A percentile compares a stretch with the other conserved stretches of the same genome.
Conservation (phyloP, 108 stramenopile genomes). For the Fragilaria radians region DNA sequence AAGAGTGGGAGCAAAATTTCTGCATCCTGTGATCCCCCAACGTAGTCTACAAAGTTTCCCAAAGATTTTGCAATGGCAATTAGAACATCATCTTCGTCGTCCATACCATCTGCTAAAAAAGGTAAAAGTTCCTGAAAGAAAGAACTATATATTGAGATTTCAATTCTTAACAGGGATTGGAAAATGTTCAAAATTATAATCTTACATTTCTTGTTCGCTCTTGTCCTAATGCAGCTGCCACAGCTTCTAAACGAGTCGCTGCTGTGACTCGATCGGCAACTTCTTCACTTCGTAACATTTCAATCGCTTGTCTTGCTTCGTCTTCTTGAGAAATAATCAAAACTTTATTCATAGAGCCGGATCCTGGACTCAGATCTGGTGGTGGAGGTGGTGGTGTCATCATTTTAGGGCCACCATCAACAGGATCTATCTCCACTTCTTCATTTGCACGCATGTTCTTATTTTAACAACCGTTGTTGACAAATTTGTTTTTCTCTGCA, state of each 20-base stretch:
- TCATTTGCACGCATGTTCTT: too few species aligned
- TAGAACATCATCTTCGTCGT: conserved; percentile 85
- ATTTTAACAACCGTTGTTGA: too few species aligned
- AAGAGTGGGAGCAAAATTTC: conserved; percentile 75
- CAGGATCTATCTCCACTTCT: conserved; percentile 48
- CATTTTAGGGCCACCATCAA: conserved; percentile 37
- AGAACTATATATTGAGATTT: too few species aligned
- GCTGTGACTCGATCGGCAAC: conserved; percentile 59
- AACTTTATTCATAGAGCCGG: neutral
- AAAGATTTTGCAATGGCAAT: conserved; percentile 60
- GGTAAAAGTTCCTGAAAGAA: conserved; percentile 67
- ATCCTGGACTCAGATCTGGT: too few species aligned
- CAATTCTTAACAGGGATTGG: neutral
- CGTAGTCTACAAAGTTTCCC: conserved; percentile 51
- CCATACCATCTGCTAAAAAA: conserved; percentile 73
- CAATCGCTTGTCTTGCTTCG: conserved; percentile 73
- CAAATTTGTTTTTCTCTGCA: too few species aligned
- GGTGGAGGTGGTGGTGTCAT: neutral
- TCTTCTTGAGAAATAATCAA: conserved; percentile 46
- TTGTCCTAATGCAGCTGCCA: conserved; percentile 62
- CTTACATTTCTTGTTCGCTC: conserved; percentile 66
- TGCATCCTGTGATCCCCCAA: conserved; percentile 55
- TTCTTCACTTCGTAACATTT: conserved; percentile 72
- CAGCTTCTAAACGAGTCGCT: conserved; percentile 47
- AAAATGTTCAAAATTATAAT: neutral